phyloP scores from a whole-genome alignment of 805 yeast genomes.

The Metschnikowia bowlesiae region DNA sequence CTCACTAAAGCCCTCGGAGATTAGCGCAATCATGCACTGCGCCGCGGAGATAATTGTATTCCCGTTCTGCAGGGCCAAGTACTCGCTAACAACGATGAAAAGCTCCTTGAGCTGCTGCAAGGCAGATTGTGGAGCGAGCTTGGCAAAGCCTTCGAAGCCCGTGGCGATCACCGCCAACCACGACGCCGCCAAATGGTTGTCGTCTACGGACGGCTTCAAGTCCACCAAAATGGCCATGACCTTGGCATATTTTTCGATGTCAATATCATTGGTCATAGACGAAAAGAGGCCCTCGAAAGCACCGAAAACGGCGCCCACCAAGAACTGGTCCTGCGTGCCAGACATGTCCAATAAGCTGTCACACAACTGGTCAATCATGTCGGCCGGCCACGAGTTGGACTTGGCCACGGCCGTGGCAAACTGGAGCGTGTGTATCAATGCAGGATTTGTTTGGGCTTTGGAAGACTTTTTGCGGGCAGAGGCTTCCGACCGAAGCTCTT shows the following conservation, averaged over 20 bases:
- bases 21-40: slow-evolving; percentile 78
- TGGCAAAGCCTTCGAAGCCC: slow-evolving; percentile 47
- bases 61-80: slow-evolving; percentile 59
- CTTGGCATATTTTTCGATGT: slow-evolving; percentile 57
- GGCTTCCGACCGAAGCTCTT: slow-evolving; percentile 36
- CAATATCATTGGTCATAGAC: slow-evolving; percentile 56
- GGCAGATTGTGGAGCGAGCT: slow-evolving; percentile 39
- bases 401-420: slow-evolving; percentile 65
- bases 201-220: slow-evolving; percentile 76
- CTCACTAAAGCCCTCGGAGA: slow-evolving; percentile 65
- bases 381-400: slow-evolving; percentile 79
- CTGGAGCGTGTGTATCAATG: slow-evolving; percentile 72
- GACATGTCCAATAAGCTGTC: slow-evolving; percentile 72
- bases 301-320: slow-evolving; percentile 76
- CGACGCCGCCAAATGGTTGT: slow-evolving; percentile 81
- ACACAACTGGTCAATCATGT: slow-evolving; percentile 66
- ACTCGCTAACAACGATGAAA: slow-evolving; percentile 50
- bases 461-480: slow-evolving; percentile 27
- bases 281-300: slow-evolving; percentile 80
- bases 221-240: slow-evolving; percentile 71
- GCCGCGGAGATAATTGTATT: slow-evolving; percentile 73
- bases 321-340: slow-evolving; percentile 76
- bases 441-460: slow-evolving; percentile 50
- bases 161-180: slow-evolving; percentile 95
- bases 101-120: slow-evolving; percentile 51